Evolutionary conservation across 371 early-diverging fungal genomes (phyloP).

Genomic region (Nematocida sp.): DNA sequence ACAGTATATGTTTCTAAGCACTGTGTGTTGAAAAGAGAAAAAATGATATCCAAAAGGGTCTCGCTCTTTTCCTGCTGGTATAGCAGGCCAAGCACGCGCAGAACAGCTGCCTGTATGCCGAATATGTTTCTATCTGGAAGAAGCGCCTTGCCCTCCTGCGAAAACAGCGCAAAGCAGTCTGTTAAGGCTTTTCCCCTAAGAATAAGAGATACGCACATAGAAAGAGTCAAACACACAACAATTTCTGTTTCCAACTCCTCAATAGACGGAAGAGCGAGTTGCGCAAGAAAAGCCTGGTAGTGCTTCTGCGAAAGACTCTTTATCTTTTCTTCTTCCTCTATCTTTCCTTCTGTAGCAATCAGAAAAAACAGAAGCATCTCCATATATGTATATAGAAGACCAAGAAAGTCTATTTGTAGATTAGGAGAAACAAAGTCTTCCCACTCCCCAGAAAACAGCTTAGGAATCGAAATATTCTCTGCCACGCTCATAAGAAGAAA

Average conservation of each 20-base stretch:
- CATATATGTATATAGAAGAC: slow-evolving; percentile 12
- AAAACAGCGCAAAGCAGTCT: slow-evolving; percentile 44
- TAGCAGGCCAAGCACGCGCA: slow-evolving; percentile 32
- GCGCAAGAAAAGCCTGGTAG: slow-evolving; percentile 24
- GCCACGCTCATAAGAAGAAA: neutral
- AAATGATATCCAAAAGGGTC: slow-evolving; percentile 32
- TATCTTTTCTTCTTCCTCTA: neutral
- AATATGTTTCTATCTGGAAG: slow-evolving; percentile 37
- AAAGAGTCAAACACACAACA: slow-evolving; percentile 32
- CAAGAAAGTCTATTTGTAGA: slow-evolving; percentile 48
- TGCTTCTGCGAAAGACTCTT: neutral
- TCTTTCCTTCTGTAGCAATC: neutral
- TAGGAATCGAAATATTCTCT: neutral
- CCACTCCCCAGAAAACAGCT: slow-evolving; percentile 46
- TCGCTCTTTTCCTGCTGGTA: slow-evolving; percentile 41
- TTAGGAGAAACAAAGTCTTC: slow-evolving; percentile 12
- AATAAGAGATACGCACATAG: slow-evolving; percentile 30
- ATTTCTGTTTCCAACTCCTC: slow-evolving; percentile 39
- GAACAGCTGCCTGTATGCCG: slow-evolving; percentile 13
- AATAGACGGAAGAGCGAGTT: slow-evolving; percentile 12
- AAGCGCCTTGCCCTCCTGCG: slow-evolving; percentile 34
- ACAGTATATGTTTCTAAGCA: slow-evolving; percentile 8
- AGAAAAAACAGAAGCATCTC: neutral
- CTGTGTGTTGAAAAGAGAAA: slow-evolving; percentile 36
- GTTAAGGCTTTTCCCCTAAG: slow-evolving; percentile 18